Evolutionary conservation across 176 grass and related monocot genomes (phyloP), one percentile per base, ranked within the genome.

Genomic region (Aegilops tauschii): DNA sequence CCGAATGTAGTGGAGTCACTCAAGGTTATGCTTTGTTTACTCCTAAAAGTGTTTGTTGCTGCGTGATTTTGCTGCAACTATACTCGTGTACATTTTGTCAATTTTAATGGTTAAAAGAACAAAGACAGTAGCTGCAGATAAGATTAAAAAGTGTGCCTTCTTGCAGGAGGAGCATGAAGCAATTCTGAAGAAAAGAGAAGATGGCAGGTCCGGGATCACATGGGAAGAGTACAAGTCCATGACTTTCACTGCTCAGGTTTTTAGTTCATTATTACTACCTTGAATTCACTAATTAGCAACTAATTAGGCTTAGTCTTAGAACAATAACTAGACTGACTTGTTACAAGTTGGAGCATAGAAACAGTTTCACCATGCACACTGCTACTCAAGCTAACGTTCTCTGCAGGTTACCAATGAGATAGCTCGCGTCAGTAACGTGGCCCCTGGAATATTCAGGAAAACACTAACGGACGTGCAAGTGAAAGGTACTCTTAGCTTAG

Each of bases 141-240:
- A 62, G 29, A 6, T 68, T 8, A 31, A 12, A 76, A 30, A 2
- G 7, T 17, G 27, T 5, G 12, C 32, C 56, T 79, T 40, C 14
- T 18, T 37, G n/a, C 34, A 73, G 68, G 81, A 83, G n/a, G 81
- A 73, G 50, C 81, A 83, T 18, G 81, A 73, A 61, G 16, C 34
- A 13, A 73, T 83, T 4, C 68, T 73, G 81, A 83, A 83, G 23
- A 73, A 61, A 61, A 25, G 50, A 73, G 52, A 73, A 73, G 68
- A 0, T 61, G 23, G 1, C 8, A 73, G 28, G 40, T 83, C 68
- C 1, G 50, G 81, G 23, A 20, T 73, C 52, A 83, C 81, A 20
- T 73, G 81, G 67, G 68, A 73, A 10, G 81, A 83, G n/a, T 83
- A 73, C 23, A 83, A 29, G 21, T 83, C 81, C 49, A 59, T 83